phyloP scores from a whole-genome alignment of 805 yeast genomes.

The Suhomyces xylopsoci region DNA sequence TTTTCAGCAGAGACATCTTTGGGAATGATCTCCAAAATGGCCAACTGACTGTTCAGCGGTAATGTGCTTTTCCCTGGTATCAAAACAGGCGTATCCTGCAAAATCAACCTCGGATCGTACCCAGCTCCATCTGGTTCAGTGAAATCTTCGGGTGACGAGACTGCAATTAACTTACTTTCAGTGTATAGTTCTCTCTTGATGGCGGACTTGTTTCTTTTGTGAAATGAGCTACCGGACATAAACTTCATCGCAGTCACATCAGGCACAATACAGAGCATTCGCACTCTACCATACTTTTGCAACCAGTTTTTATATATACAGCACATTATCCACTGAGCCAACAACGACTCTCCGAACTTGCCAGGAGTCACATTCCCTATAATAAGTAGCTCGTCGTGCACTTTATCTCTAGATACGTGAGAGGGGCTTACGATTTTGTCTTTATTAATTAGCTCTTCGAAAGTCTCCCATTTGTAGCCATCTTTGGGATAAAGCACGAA shows the following conservation, averaged over 20 bases:
- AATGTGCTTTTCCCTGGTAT: slow-evolving; percentile 25
- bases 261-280: slow-evolving; percentile 69
- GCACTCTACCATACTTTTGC: slow-evolving; percentile 64
- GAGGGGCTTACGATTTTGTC: slow-evolving; percentile 39
- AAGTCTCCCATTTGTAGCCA: slow-evolving; percentile 71
- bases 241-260: slow-evolving; percentile 56
- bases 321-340: slow-evolving; percentile 75
- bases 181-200: slow-evolving; percentile 64
- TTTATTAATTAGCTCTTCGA: slow-evolving; percentile 42
- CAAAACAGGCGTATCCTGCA: slow-evolving; percentile 36
- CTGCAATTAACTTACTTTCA: slow-evolving; percentile 55
- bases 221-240: slow-evolving; percentile 51
- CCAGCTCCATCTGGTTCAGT: slow-evolving; percentile 26
- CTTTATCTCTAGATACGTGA: slow-evolving; percentile 27
- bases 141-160: slow-evolving; percentile 22
- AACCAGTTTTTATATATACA: slow-evolving; percentile 71
- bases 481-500: slow-evolving; percentile 37
- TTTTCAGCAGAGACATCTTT: slow-evolving; percentile 33
- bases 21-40: slow-evolving; percentile 57
- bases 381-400: slow-evolving; percentile 55
- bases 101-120: slow-evolving; percentile 35
- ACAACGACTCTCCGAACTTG: slow-evolving; percentile 59
- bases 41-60: slow-evolving; percentile 38
- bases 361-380: slow-evolving; percentile 55
- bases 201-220: slow-evolving; percentile 58